Percentiles rank a stretch among this genome's conserved stretches.
Evolutionary conservation across 2,329 filamentous ascomycete genomes (phyloP).

Genomic region (Cadophora sp.): DNA sequence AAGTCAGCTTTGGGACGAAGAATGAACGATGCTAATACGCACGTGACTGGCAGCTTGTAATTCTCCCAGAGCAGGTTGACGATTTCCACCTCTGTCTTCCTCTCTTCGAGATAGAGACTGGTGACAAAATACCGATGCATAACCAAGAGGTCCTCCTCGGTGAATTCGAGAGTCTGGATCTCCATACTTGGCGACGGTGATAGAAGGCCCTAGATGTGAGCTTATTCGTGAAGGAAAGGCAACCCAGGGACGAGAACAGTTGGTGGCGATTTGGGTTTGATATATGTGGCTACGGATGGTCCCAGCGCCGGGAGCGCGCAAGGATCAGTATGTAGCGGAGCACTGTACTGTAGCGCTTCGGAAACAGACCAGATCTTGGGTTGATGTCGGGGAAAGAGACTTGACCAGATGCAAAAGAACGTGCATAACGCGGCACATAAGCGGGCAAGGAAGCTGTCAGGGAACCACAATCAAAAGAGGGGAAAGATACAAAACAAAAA

Average conservation of each 20-base stretch:
- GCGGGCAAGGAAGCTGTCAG: neutral
- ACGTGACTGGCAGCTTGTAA: constrained; percentile 32
- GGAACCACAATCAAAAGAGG: neutral
- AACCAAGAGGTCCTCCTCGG: constrained; percentile 36
- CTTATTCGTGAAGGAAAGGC: neutral
- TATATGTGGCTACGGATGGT: constrained; percentile 7
- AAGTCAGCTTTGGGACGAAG: constrained; percentile 14
- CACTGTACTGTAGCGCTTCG: neutral
- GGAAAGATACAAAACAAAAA: neutral
- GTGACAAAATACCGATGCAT: constrained; percentile 36
- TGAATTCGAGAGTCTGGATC: constrained; percentile 32
- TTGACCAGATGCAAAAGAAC: constrained; percentile 12
- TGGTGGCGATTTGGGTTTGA: constrained; percentile 14
- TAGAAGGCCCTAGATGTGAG: neutral
- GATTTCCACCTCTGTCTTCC: constrained; percentile 36
- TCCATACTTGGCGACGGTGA: constrained; percentile 28
- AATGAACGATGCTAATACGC: constrained; percentile 8
- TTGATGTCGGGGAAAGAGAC: constrained; percentile 6
- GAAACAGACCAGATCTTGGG: constrained; percentile 12
- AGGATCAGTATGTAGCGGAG: neutral
- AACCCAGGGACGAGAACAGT: neutral
- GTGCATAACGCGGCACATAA: constrained; percentile 13
- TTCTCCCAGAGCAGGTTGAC: constrained; percentile 30
- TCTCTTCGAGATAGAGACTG: constrained; percentile 34
- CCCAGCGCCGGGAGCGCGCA: neutral